Evolutionary conservation across 164 flowering plant genomes (phyloP).

Genomic region (Magnolia sinica): DNA sequence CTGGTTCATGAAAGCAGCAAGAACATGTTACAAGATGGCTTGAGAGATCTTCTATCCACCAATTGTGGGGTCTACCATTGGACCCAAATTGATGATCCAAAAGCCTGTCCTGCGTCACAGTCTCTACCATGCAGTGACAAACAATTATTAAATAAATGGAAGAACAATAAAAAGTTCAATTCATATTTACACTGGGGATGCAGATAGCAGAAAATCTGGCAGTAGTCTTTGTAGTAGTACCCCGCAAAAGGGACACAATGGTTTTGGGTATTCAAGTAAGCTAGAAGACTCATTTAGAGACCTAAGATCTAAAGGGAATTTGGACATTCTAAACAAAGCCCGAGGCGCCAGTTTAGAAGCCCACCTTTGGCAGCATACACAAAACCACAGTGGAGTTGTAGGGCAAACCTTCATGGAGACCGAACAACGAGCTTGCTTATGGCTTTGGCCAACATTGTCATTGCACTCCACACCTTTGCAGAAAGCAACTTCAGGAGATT

Average conservation of each 20-base stretch:
- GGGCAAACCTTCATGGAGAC: slow-evolving; percentile 77
- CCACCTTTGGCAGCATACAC: slow-evolving; percentile 67
- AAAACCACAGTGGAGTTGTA: slow-evolving; percentile 63
- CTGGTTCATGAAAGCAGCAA: too few species aligned
- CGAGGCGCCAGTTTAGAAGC: slow-evolving; percentile 50
- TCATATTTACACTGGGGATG: slow-evolving; percentile 52
- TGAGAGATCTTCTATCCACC: neutral
- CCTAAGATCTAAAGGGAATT: slow-evolving; percentile 33
- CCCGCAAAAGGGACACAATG: slow-evolving; percentile 68
- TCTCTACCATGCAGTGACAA: neutral
- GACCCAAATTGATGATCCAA: neutral
- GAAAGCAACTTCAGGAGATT: slow-evolving; percentile 64
- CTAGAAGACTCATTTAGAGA: slow-evolving; percentile 20
- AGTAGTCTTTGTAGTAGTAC: slow-evolving; percentile 65
- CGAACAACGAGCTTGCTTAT: slow-evolving; percentile 63
- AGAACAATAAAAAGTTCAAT: neutral
- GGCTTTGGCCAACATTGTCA: slow-evolving; percentile 27
- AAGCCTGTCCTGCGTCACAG: neutral
- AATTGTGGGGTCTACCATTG: neutral
- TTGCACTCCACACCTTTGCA: slow-evolving; percentile 38
- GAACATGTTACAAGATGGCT: neutral
- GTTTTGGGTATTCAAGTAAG: slow-evolving; percentile 28
- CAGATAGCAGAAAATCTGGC: slow-evolving; percentile 73
- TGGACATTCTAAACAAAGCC: slow-evolving; percentile 37
- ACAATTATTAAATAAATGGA: neutral